Conservation (phyloP, 495 filamentous ascomycete species). For the Penicillium goetzii region DNA sequence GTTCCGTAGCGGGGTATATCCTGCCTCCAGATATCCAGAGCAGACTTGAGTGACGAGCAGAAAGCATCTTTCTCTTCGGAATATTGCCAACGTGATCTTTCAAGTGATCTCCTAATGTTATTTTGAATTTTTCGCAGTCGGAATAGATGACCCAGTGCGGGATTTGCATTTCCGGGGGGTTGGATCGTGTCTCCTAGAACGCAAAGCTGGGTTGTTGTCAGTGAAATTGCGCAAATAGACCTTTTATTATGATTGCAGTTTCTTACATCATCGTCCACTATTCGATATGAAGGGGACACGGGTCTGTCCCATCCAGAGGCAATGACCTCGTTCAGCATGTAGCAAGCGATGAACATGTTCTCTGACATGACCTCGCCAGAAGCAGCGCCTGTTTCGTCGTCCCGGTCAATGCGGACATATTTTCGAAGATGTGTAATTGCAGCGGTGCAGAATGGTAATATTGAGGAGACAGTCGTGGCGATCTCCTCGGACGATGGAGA, state of each 20-base stretch:
- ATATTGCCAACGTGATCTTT: constrained; percentile 18
- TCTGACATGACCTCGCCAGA: constrained; percentile 31
- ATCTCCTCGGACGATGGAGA: constrained; percentile 42
- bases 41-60: constrained; percentile 31
- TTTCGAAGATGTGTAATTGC: constrained; percentile 38
- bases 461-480: constrained; percentile 34
- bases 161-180: constrained; percentile 26
- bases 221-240: background rate
- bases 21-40: constrained; percentile 35
- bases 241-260: background rate
- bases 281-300: constrained; percentile 32
- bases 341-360: constrained; percentile 41
- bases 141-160: constrained; percentile 36
- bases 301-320: constrained; percentile 40
- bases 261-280: constrained; percentile 41
- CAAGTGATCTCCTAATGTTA: constrained; percentile 34
- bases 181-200: constrained; percentile 34
- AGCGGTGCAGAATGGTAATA: constrained; percentile 38
- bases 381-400: constrained; percentile 16
- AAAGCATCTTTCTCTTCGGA: constrained; percentile 19
- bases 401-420: constrained; percentile 15
- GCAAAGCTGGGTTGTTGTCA: constrained; percentile 28
- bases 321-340: constrained; percentile 42
- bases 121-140: constrained; percentile 39
- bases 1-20: constrained; percentile 40